Conservation (phyloP, 192 early-diverging fungal species). For the Dissophora ornata region DNA sequence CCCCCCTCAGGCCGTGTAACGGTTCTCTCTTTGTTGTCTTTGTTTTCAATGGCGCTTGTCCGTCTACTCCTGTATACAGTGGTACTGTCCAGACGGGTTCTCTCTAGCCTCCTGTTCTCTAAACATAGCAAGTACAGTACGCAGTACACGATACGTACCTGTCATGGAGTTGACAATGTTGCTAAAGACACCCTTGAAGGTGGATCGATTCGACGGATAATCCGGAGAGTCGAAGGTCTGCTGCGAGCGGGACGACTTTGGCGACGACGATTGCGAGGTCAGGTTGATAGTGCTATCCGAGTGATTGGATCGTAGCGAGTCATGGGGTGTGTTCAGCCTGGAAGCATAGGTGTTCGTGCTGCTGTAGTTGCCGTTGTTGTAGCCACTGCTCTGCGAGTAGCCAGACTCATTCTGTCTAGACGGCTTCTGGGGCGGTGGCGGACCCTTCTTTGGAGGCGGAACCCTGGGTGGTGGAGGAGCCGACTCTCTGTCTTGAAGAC, state of each 20-base stretch:
- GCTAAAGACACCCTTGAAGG: slow-evolving; percentile 68
- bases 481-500: slow-evolving; percentile 33
- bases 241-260: slow-evolving; percentile 44
- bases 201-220: slow-evolving; percentile 52
- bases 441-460: slow-evolving; percentile 50
- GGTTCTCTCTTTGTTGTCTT: slow-evolving; percentile 1
- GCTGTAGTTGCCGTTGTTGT: slow-evolving; percentile 5
- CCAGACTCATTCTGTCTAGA: slow-evolving; percentile 14
- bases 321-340: slow-evolving; percentile 34
- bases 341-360: slow-evolving; percentile 6
- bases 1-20: not conserved
- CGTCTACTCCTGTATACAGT: too few species aligned
- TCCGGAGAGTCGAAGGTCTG: slow-evolving; percentile 43
- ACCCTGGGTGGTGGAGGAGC: slow-evolving; percentile 30
- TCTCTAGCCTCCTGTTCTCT: not conserved
- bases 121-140: not conserved
- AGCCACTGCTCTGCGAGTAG: slow-evolving; percentile 17
- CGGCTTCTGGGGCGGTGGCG: slow-evolving; percentile 47
- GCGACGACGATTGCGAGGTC: slow-evolving; percentile 36
- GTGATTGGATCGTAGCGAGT: slow-evolving; percentile 43
- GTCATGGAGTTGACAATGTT: slow-evolving; percentile 66
- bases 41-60: too few species aligned
- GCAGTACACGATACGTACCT: too few species aligned
- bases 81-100: not conserved
- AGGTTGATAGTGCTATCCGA: slow-evolving; percentile 34